Base-by-base conservation (phyloP, 805 yeast genomes). In the Candida ipomoeae region DNA sequence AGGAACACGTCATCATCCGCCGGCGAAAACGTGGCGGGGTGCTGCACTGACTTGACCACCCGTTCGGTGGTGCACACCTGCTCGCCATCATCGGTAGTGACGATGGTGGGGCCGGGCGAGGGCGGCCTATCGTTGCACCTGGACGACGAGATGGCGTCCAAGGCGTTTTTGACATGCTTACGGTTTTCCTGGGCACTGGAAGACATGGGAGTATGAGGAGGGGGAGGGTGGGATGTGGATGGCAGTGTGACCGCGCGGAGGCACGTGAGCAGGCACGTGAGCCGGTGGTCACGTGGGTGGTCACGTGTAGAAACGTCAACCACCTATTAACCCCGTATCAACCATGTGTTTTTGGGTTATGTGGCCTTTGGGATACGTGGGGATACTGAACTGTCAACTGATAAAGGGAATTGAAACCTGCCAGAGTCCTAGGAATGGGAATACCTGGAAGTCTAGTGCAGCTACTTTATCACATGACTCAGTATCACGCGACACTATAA, bases 21-120 rank as follows among this genome's bases (percentile, higher is more conserved):
- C 0, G 97, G 97, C 15, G 72, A 72, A 42, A 68, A 67, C 7
- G 81, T 67, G 1, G 87, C 86, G 0, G 96, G 90, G 1, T 90
- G 83, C 0, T 77, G 71, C 3, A 90, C 91, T 3, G 70, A 48
- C 33, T 70, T 65, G 15, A 83, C 78, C 5, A 77, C 79, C 44
- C 92, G 70, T 23, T 83, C 86, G 3, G 70, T 71, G 15, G 92
- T 86, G 18, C 75, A 69, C 37, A 77, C 69, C 35, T 65, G 59
- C 18, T 73, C 67, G n/a, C 90, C 91, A 35, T 83, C 83, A 33
- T 82, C 87, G 48, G 78, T 74, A 14, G 75, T 66, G 58, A 77
- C 76, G 6, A 74, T 60, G 70, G 59, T 82, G 82, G 34, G 37
- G 44, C 37, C 32, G 21, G 35, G 14, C 14, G 38, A 33, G 11